A percentile compares a stretch with the other conserved stretches of the same genome.
Conservation (phyloP, 345 rosid species). For the Salix arbutifolia region DNA sequence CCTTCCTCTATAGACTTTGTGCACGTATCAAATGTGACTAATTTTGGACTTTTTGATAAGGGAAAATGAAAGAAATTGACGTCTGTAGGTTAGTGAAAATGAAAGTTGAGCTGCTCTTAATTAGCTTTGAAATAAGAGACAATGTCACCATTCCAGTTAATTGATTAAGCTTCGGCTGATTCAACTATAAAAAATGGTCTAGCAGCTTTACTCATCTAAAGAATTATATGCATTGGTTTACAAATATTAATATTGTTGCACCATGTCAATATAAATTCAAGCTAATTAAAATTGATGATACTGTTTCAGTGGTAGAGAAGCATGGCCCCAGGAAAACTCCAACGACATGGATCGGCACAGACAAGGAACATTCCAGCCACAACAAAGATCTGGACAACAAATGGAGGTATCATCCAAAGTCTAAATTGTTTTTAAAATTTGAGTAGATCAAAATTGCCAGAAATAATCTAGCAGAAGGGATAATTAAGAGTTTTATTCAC, state of each 20-base stretch:
- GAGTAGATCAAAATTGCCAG: background rate
- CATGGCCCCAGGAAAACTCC: constrained; percentile 25
- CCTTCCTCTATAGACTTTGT: background rate
- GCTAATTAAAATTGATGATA: background rate
- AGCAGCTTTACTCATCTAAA: no score
- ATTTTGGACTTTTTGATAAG: background rate
- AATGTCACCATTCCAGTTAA: background rate
- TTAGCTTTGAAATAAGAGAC: background rate
- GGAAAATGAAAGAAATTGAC: background rate
- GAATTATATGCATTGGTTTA: background rate
- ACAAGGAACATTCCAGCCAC: constrained; percentile 21
- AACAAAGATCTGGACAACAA: constrained; percentile 15
- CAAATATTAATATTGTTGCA: background rate
- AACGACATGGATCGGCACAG: constrained; percentile 22
- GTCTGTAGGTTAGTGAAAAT: background rate
- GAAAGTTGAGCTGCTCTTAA: background rate
- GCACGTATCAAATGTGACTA: background rate
- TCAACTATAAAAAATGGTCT: background rate
- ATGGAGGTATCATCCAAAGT: constrained; percentile 24
- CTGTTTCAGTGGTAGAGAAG: constrained; percentile 25
- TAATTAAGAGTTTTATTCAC: background rate
- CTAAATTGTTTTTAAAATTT: background rate
- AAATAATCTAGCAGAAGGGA: background rate
- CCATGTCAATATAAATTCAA: background rate
- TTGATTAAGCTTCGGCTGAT: background rate